Conservation (phyloP, 2,329 filamentous ascomycete genomes). For the Paecilomyces niveus region DNA sequence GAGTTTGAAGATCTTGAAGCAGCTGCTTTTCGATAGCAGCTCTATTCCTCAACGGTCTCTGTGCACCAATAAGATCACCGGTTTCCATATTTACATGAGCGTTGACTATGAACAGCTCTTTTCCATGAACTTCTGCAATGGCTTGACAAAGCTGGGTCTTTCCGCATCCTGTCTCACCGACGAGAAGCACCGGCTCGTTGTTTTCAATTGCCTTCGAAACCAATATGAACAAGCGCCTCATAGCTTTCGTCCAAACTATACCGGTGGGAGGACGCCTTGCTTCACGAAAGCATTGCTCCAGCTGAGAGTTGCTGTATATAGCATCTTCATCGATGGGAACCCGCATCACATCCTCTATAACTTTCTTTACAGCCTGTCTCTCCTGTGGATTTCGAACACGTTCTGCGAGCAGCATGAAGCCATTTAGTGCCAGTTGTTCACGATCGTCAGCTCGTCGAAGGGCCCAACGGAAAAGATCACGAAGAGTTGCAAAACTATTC, state of each 20-base stretch:
- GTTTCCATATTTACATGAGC: slow-evolving; percentile 98
- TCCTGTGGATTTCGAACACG: slow-evolving; percentile 89
- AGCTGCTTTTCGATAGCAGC: slow-evolving; percentile 63
- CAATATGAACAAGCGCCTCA: slow-evolving; percentile 83
- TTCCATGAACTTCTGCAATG: slow-evolving; percentile 70
- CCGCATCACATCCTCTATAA: slow-evolving; percentile 88
- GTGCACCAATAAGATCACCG: slow-evolving; percentile 91
- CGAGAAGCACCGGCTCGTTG: slow-evolving; percentile 86
- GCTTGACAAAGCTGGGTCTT: slow-evolving; percentile 97
- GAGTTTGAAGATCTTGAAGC: slow-evolving; percentile 49
- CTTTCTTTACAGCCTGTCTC: slow-evolving; percentile 70
- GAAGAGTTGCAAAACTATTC: slow-evolving; percentile 89
- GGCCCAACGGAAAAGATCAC: slow-evolving; percentile 95
- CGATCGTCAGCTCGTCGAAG: slow-evolving; percentile 75
- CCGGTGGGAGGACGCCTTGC: slow-evolving; percentile 21
- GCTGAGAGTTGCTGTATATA: slow-evolving; percentile 60
- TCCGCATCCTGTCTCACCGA: slow-evolving; percentile 94
- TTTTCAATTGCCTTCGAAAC: slow-evolving; percentile 81
- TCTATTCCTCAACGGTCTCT: slow-evolving; percentile 82
- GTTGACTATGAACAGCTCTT: slow-evolving; percentile 81
- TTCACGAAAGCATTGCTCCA: slow-evolving; percentile 50
- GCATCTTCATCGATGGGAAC: slow-evolving; percentile 67
- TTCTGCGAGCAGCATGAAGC: slow-evolving; percentile 93
- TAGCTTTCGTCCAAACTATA: slow-evolving; percentile 91
- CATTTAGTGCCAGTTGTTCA: slow-evolving; percentile 82